A percentile compares a stretch with the other conserved stretches of the same genome.
These are phyloP conservation scores for Cercophora samala DNA, from an alignment of 495 filamentous ascomycete species.

Conservation along the genomic window DNA sequence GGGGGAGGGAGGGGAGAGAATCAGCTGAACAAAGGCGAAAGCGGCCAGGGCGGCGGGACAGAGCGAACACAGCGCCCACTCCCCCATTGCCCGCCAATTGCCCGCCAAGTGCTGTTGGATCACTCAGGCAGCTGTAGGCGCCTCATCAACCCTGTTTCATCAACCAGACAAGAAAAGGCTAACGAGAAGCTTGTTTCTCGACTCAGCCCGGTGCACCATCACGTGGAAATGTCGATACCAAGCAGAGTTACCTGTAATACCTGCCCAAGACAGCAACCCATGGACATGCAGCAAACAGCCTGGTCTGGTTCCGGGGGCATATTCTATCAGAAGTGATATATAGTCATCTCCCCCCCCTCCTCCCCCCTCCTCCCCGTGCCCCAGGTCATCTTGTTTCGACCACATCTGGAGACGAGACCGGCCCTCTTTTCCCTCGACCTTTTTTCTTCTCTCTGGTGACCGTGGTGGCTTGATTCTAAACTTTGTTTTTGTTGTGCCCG, in stretches of 20 bases:
- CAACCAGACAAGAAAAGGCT: not conserved
- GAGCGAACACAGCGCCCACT: not conserved
- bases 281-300: not conserved
- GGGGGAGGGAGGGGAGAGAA: not conserved
- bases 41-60: not conserved
- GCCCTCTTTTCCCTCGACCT: not conserved
- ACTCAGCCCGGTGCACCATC: not conserved
- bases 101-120: not conserved
- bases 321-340: not conserved
- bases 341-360: not conserved
- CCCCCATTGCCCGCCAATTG: conserved; percentile 7
- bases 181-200: not conserved
- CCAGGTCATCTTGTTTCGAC: not conserved
- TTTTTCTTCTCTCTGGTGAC: not conserved
- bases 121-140: not conserved
- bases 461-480: too few species aligned
- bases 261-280: not conserved
- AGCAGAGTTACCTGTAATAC: not conserved
- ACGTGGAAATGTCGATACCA: not conserved
- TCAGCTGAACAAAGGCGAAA: conserved; percentile 3
- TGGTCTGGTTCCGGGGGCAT: not conserved
- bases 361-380: not conserved
- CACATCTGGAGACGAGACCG: not conserved
- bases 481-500: not conserved
- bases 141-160: conserved; percentile 6